Evolutionary conservation across 2,329 filamentous ascomycete species (phyloP).

Genomic region (Pseudogymnoascus sp.): DNA sequence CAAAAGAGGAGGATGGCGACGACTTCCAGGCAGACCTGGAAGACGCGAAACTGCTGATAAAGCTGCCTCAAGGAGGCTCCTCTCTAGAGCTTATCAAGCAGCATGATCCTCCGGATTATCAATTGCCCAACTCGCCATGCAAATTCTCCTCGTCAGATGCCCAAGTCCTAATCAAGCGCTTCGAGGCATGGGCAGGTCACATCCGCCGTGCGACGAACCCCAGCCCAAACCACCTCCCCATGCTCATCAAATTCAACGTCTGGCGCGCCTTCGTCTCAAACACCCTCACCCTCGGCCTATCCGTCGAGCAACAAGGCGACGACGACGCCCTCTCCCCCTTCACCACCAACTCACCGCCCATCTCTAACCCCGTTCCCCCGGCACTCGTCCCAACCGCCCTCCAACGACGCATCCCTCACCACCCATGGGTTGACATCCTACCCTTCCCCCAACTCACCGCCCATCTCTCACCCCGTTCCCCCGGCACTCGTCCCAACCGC

Average conservation of each 20-base stretch:
- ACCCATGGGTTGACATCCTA: conserved; percentile 33
- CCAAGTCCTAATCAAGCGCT: not conserved
- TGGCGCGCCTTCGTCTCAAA: conserved; percentile 31
- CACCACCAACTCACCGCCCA: not conserved
- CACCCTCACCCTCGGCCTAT: conserved; percentile 23
- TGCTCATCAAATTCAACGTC: conserved; percentile 33
- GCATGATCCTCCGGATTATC: not conserved
- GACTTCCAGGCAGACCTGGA: not conserved
- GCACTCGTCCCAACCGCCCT: conserved; percentile 26
- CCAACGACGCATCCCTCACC: conserved; percentile 27
- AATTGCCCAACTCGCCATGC: not conserved
- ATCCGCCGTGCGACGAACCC: conserved; percentile 17
- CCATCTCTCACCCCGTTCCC: conserved; percentile 11
- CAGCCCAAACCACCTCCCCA: conserved; percentile 28
- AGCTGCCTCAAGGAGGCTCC: not conserved
- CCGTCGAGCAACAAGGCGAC: not conserved
- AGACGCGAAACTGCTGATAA: not conserved
- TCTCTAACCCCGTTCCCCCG: conserved; percentile 11
- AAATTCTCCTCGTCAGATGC: not conserved
- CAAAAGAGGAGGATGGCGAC: not conserved
- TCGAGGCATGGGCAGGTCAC: not conserved
- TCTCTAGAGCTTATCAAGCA: not conserved
- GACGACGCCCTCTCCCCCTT: not conserved
- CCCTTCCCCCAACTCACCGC: conserved; percentile 30
- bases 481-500: conserved; percentile 24